phyloP scores from a whole-genome alignment of 176 grass and related monocot genomes.

The Oryza glumipatula region DNA sequence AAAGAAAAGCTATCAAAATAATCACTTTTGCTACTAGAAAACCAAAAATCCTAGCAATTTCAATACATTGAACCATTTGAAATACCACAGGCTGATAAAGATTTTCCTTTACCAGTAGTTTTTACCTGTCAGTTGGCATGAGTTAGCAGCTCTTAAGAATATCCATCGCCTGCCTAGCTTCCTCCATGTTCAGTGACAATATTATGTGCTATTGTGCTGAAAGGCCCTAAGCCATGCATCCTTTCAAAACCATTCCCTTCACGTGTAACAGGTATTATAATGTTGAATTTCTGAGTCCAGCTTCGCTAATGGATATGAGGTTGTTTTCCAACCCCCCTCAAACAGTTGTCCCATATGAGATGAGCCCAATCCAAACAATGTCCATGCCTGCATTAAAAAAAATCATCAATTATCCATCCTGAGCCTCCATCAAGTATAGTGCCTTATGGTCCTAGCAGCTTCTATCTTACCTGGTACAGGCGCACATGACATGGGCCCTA shows the following conservation, averaged over 20 bases:
- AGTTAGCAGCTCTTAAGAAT: slow-evolving; percentile 6
- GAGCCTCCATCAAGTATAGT: slow-evolving; percentile 29
- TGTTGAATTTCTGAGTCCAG: neutral
- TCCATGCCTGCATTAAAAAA: slow-evolving; percentile 27
- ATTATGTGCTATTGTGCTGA: neutral
- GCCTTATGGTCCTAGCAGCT: slow-evolving; percentile 37
- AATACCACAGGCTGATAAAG: neutral
- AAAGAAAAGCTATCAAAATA: neutral
- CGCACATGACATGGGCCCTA: slow-evolving; percentile 54
- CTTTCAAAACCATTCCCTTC: slow-evolving; percentile 22
- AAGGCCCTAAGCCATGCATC: slow-evolving; percentile 19
- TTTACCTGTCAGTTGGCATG: neutral
- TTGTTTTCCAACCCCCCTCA: slow-evolving; percentile 13
- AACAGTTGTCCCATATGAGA: slow-evolving; percentile 33
- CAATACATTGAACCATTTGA: no score
- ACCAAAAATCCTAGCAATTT: no score
- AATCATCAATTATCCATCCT: neutral
- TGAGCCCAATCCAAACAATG: slow-evolving; percentile 8
- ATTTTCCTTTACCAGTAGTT: slow-evolving; percentile 19
- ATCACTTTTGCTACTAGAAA: no score
- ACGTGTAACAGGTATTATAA: slow-evolving; percentile 13
- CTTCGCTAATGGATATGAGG: slow-evolving; percentile 24
- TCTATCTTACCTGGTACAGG: slow-evolving; percentile 48
- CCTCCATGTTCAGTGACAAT: slow-evolving; percentile 14
- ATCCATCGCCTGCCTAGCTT: slow-evolving; percentile 22